Conservation (phyloP, 805 yeast genomes). For the Lipomyces mesembrius region DNA sequence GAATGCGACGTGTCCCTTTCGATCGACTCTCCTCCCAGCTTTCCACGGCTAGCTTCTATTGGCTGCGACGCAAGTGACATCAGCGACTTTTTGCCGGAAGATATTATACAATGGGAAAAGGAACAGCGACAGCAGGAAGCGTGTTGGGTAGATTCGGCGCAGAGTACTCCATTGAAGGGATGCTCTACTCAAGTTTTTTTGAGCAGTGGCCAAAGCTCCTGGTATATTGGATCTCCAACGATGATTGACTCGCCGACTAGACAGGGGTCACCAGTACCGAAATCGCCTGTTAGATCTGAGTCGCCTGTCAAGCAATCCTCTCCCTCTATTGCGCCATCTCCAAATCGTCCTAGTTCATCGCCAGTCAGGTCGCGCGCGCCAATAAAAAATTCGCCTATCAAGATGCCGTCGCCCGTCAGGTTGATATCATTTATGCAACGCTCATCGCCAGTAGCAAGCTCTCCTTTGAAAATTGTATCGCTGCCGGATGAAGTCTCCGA, state of each 20-base stretch:
- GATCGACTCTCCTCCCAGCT: not conserved
- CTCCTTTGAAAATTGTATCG: not conserved
- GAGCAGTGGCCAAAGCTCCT: not conserved
- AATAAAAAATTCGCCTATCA: conserved; percentile 5
- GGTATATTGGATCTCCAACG: not conserved
- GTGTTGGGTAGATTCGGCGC: conserved; percentile 22
- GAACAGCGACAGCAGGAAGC: conserved; percentile 23
- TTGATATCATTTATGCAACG: not conserved
- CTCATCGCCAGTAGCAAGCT: not conserved
- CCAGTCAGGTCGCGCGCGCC: not conserved
- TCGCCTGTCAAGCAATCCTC: conserved; percentile 12
- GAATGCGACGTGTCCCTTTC: not conserved
- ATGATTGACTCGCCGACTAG: not conserved
- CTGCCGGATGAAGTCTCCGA: not conserved
- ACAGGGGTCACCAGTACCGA: not conserved
- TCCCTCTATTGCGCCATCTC: not conserved
- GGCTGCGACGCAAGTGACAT: conserved; percentile 9
- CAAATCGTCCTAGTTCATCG: not conserved
- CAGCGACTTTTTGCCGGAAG: conserved; percentile 22
- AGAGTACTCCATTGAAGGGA: conserved; percentile 2
- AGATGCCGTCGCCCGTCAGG: not conserved
- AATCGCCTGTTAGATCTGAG: conserved; percentile 9
- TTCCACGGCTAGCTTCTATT: not conserved
- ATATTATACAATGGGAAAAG: conserved; percentile 26
- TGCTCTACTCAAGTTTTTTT: not conserved